Evolutionary conservation across 176 grass and related monocot species (phyloP), one percentile per base, ranked within the genome.

Genomic region (Areca catechu): DNA sequence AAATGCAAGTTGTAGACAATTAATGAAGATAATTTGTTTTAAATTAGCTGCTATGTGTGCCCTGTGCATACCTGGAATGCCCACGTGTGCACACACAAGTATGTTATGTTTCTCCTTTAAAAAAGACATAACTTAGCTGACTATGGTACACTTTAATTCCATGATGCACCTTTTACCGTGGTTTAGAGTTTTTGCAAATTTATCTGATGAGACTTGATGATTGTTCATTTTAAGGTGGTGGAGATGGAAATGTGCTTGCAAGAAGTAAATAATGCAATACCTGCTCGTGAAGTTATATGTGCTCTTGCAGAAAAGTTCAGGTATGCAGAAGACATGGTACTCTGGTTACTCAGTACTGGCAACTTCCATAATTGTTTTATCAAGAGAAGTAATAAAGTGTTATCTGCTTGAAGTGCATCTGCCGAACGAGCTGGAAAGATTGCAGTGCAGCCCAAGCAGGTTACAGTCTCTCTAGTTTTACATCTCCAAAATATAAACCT

Each of bases 201-300:
- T 43, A 43, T 43, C 34, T 43, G 34, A 43, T 43, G 34, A 63
- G 18, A 57, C 20, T 17, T 48, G 48, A 57, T 24, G 25, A 20
- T 50, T 14, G 6, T 19, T 5, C 21, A 9, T 55, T 50, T 71
- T 54, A 72, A 83, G 80, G 80, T 83, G n/a, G 4, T 73, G 54
- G 88, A 98, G 73, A 89, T 98, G 93, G 93, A 98, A 80, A 54
- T 81, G 61, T 72, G 76, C 62, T 80, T 98, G 58, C 84, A 77
- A 53, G 78, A 98, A 47, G 75, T 71, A 58, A 80, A 89, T 79
- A 82, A 92, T 62, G 67, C 78, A 60, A 80, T 92, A 80, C 87
- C 93, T 54, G 27, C 24, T 51, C 81, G 87, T 57, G 55, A 48
- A 20, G 66, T 80, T 61, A 80, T 98, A 51, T 77, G 72, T 73